Conservation (phyloP, 139 green algal species). For the Chlamydomonas schloesseri region DNA sequence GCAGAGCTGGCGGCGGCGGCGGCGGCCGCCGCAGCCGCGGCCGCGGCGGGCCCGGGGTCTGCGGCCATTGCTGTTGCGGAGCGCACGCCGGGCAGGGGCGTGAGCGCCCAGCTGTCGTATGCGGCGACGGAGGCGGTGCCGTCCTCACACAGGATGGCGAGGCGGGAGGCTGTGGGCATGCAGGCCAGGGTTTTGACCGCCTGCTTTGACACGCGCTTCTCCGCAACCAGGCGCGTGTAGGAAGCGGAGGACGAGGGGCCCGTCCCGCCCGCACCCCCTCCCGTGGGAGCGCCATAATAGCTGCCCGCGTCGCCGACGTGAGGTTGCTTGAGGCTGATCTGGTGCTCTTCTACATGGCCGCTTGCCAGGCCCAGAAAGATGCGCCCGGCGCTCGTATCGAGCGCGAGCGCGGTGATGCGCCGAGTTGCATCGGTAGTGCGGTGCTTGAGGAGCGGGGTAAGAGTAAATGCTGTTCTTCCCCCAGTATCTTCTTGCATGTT, state of each 20-base stretch:
- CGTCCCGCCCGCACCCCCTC: not conserved
- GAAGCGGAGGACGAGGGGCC: not conserved
- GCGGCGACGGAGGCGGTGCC: conserved; percentile 49
- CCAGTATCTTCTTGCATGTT: conserved; percentile 47
- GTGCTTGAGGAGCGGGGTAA: conserved; percentile 43
- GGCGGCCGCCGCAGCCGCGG: conserved; percentile 2
- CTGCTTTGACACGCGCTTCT: conserved; percentile 44
- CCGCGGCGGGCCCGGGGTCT: conserved; percentile 8
- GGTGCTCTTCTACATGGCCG: conserved; percentile 58
- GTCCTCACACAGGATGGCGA: conserved; percentile 46
- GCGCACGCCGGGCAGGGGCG: conserved; percentile 45
- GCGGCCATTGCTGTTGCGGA: conserved; percentile 41
- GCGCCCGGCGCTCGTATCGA: conserved; percentile 31
- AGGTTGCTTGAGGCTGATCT: conserved; percentile 21
- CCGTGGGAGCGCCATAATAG: too few species aligned
- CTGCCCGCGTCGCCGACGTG: not conserved
- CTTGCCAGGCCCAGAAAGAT: conserved; percentile 50
- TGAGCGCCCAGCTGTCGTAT: conserved; percentile 44
- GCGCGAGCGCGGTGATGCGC: conserved; percentile 61
- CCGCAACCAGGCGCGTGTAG: conserved; percentile 30
- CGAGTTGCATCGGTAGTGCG: conserved; percentile 35
- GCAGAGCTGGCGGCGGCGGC: conserved; percentile 34
- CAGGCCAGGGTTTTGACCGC: conserved; percentile 22
- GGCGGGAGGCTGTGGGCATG: conserved; percentile 26
- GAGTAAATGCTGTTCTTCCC: conserved; percentile 54